Base-by-base conservation (phyloP, 2,329 filamentous ascomycete species). In the Dothideomycetes sp. region DNA sequence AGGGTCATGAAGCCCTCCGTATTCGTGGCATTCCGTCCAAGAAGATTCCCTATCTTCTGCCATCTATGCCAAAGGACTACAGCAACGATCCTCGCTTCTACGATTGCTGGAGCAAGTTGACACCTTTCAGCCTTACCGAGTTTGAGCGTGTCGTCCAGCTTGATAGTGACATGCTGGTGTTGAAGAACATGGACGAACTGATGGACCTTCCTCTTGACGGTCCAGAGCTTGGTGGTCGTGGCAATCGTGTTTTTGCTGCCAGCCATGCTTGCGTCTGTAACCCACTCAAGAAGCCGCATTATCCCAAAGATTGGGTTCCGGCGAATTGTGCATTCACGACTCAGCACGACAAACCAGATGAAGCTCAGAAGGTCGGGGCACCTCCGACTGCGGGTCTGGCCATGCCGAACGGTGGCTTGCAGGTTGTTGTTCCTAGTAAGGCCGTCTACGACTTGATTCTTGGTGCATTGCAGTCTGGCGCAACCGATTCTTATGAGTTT, bases 61-160 rank as follows among this genome's bases (percentile, higher is more conserved):
- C 86, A 2, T 71, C 72, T 2, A 62, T 69, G 23, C 59, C 67
- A 36, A 79, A 78, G 46, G 79, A 84, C 63, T 93, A 78, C 66
- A 73, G 68, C 53, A 74, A 82, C 46, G 86, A 94, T 61, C 79
- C 81, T 35, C 80, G 87, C 51, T 94, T 94, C 70, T 81, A 85
- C 63, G 84, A 93, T 62, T 87, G 82, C 70, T 94, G 86, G 85
- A 84, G 74, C 61, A 94, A 94, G 64, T 74, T 94, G 19, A 75
- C 80, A 12, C 78, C 82, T 5, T 94, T 93, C 59, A 78, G 75
- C 16, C 69, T 94, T 22, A 71, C 71, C 13, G 78, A 88, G 58
- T 94, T 88, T 64, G 71, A 80, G 18, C 75, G 86, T 28, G 76
- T 94, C 23, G 82, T 93, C 24, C 82, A 86, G 63, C 71, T 94